Conservation (phyloP, 108 stramenopile genomes). For the Discostella pseudostelligera region DNA sequence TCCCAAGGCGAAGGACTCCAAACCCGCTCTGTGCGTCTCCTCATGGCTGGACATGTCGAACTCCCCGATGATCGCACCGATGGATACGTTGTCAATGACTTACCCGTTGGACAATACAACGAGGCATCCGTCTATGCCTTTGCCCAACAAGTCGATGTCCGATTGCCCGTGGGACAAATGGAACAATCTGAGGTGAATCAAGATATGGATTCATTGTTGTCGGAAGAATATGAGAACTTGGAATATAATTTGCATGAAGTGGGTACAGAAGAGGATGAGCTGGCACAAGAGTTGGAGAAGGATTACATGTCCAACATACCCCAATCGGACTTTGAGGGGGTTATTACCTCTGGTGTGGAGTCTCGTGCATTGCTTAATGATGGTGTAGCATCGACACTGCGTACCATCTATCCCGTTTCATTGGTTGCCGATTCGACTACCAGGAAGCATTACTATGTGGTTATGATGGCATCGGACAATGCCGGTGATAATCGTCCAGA, state of each 20-base stretch:
- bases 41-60: constrained; percentile 47
- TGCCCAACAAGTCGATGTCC: constrained; percentile 45
- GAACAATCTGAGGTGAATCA: background rate
- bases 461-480: constrained; percentile 23
- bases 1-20: background rate
- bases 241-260: constrained; percentile 21
- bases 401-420: constrained; percentile 38
- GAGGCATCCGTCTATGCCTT: constrained; percentile 38
- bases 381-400: constrained; percentile 1
- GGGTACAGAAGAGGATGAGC: constrained; percentile 12
- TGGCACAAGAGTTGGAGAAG: constrained; percentile 17
- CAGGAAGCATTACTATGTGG: constrained; percentile 43
- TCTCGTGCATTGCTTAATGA: constrained; percentile 33
- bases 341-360: constrained; percentile 42
- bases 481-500: constrained; percentile 10
- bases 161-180: constrained; percentile 27
- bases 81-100: constrained; percentile 30
- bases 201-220: constrained; percentile 5
- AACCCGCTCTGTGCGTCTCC: constrained; percentile 37
- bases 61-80: background rate
- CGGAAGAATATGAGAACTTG: constrained; percentile 4
- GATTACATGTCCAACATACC: constrained; percentile 10
- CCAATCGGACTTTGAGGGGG: constrained; percentile 6
- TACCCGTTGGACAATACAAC: constrained; percentile 16
- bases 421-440: constrained; percentile 38